Evolutionary conservation across 2,329 filamentous ascomycete species (phyloP).

Genomic region (Aspergillus sojae): DNA sequence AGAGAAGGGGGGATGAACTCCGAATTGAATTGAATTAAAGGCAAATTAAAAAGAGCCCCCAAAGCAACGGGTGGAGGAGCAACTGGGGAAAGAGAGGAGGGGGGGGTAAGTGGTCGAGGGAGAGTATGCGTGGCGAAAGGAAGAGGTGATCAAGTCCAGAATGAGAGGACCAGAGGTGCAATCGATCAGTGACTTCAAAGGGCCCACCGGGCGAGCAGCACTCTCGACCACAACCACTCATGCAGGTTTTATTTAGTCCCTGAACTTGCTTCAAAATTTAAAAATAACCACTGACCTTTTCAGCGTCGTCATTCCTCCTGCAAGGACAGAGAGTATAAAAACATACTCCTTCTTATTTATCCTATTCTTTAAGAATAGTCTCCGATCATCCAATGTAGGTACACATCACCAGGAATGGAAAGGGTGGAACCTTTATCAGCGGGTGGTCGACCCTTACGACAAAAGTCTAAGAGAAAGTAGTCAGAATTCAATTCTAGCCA

Average conservation of each 20-base stretch:
- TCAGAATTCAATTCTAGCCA: neutral
- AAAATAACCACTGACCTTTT: neutral
- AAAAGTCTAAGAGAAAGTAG: neutral
- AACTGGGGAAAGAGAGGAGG: neutral
- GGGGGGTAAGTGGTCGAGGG: neutral
- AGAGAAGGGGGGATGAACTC: neutral
- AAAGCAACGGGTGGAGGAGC: neutral
- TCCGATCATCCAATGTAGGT: neutral
- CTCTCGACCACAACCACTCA: constrained; percentile 1
- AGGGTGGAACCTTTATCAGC: neutral
- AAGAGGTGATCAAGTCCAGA: constrained; percentile 10
- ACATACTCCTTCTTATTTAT: neutral
- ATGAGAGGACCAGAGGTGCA: constrained; percentile 9
- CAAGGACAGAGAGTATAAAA: neutral
- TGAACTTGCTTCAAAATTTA: neutral
- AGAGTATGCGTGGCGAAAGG: constrained; percentile 5
- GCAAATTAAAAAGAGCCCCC: neutral
- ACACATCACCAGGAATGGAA: neutral
- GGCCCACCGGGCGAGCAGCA: neutral
- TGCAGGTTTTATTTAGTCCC: neutral
- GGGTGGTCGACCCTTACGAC: neutral
- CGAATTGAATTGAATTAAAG: neutral
- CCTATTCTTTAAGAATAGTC: neutral
- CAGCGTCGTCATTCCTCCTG: neutral
- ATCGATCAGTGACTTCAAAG: constrained; percentile 8